Evolutionary conservation across 1,139 yeast genomes (phyloP).

Genomic region (Lodderomyces oxycetoniae): DNA sequence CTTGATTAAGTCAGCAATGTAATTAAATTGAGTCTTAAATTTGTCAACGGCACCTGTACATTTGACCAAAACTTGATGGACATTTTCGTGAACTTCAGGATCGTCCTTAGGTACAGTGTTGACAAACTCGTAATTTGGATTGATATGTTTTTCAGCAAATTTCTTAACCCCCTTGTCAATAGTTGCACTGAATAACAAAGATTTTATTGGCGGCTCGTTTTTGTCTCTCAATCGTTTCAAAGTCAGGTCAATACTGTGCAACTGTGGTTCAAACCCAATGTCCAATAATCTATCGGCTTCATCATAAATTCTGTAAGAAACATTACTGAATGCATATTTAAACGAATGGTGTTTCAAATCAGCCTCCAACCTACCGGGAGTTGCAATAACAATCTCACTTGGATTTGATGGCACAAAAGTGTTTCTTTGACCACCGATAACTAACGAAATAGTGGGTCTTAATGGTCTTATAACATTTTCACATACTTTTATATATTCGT

Average conservation of each 20-base stretch:
- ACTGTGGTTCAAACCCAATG: slow-evolving; percentile 65
- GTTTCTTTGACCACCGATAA: slow-evolving; percentile 39
- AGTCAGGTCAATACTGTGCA: slow-evolving; percentile 49
- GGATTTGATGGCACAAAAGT: slow-evolving; percentile 19
- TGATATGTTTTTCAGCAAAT: slow-evolving; percentile 65
- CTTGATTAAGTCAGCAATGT: slow-evolving; percentile 31
- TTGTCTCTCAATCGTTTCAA: slow-evolving; percentile 23
- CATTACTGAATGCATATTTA: slow-evolving; percentile 44
- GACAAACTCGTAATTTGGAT: slow-evolving; percentile 57
- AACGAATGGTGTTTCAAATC: slow-evolving; percentile 44
- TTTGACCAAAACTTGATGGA: slow-evolving; percentile 58
- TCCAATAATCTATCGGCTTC: slow-evolving; percentile 78
- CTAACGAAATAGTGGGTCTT: slow-evolving; percentile 19
- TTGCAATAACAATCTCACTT: slow-evolving; percentile 65
- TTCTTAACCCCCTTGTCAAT: slow-evolving; percentile 61
- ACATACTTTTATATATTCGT: slow-evolving; percentile 52
- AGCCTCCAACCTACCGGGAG: slow-evolving; percentile 85
- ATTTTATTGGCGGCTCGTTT: slow-evolving; percentile 41
- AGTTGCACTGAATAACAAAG: slow-evolving; percentile 85
- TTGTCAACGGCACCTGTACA: slow-evolving; percentile 48
- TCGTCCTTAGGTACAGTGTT: slow-evolving; percentile 76
- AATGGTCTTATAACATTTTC: slow-evolving; percentile 16
- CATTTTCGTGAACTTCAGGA: slow-evolving; percentile 76
- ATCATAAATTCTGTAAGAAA: slow-evolving; percentile 70
- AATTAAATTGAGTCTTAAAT: slow-evolving; percentile 49